A percentile compares a stretch with the other conserved stretches of the same genome.
These are phyloP conservation scores for Suillus cothurnatus DNA, from an alignment of 768 basidiomycete genomes.

Conservation along the genomic window DNA sequence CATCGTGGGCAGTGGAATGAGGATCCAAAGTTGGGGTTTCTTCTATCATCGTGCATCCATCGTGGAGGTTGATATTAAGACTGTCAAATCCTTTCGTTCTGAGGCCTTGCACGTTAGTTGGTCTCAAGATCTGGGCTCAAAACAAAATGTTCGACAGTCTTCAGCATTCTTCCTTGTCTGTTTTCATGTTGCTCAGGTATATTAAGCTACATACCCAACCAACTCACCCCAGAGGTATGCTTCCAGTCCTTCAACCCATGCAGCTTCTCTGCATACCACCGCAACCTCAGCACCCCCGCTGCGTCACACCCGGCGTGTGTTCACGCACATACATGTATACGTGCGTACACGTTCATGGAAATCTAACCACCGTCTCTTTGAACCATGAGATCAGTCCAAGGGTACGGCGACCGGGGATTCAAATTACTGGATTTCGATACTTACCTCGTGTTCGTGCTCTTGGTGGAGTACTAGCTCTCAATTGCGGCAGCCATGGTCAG, in stretches of 20 bases:
- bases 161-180: background rate
- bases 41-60: background rate
- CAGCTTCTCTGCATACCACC: background rate
- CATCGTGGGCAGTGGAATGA: background rate
- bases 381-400: background rate
- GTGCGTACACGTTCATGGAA: background rate
- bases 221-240: background rate
- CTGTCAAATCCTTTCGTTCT: too few species aligned
- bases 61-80: background rate
- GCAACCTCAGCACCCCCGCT: background rate
- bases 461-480: background rate
- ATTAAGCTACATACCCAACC: background rate
- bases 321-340: background rate
- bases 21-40: background rate
- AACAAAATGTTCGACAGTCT: background rate
- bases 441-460: background rate
- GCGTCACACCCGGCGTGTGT: background rate
- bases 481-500: background rate
- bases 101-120: background rate
- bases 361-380: background rate
- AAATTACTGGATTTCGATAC: background rate
- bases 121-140: background rate
- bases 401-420: background rate
- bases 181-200: background rate
- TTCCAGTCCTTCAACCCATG: background rate